Conservation (phyloP, 2,329 filamentous ascomycete species). For the Pleoardoris graminearum region DNA sequence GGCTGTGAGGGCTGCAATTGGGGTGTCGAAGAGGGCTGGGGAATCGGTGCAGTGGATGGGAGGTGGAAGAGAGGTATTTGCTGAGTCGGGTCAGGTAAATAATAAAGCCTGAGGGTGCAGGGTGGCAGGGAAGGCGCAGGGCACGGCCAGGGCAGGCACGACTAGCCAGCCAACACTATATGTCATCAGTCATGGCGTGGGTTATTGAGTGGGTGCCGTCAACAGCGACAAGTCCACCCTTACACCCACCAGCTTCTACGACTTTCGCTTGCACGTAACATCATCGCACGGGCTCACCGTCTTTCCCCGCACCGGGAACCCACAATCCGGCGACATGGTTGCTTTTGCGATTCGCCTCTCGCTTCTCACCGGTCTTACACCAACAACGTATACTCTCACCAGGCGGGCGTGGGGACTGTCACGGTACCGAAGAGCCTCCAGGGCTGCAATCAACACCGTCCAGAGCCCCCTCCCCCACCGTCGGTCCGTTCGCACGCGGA, state of each 20-base stretch:
- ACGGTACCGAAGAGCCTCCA: conserved; percentile 6
- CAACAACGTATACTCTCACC: neutral
- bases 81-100: conserved; percentile 29
- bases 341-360: conserved; percentile 13
- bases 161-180: conserved; percentile 22
- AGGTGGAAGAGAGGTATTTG: conserved; percentile 20
- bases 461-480: neutral
- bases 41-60: conserved; percentile 12
- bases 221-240: conserved; percentile 9
- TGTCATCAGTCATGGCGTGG: conserved; percentile 17
- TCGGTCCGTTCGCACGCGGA: neutral
- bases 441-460: neutral
- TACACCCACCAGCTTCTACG: neutral
- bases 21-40: conserved; percentile 6
- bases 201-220: conserved; percentile 15
- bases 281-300: conserved; percentile 6
- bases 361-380: neutral
- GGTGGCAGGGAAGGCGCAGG: conserved; percentile 28
- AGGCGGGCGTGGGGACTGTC: conserved; percentile 2
- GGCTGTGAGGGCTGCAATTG: conserved; percentile 26
- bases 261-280: conserved; percentile 1
- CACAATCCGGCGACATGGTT: conserved; percentile 12
- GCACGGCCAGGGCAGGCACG: conserved; percentile 13
- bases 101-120: conserved; percentile 17
- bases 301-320: conserved; percentile 10